Conservation (phyloP, 2,329 filamentous ascomycete species). For the Fusarium xylarioides region DNA sequence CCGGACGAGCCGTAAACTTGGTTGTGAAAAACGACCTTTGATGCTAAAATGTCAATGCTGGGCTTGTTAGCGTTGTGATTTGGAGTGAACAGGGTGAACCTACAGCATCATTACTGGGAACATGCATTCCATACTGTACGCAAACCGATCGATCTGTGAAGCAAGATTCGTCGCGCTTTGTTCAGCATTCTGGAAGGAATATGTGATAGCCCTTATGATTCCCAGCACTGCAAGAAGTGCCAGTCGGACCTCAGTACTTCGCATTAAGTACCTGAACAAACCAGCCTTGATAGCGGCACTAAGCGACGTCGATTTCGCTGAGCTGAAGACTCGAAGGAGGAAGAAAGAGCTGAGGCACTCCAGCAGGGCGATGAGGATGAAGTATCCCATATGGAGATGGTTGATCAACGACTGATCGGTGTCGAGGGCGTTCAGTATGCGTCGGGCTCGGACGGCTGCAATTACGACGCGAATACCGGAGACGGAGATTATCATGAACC, state of each 20-base stretch:
- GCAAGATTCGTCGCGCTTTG: slow-evolving; percentile 50
- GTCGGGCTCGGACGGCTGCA: slow-evolving; percentile 43
- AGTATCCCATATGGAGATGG: slow-evolving; percentile 54
- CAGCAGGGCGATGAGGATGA: slow-evolving; percentile 51
- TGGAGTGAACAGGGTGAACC: slow-evolving; percentile 1
- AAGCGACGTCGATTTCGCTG: slow-evolving; percentile 43
- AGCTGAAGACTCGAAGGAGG: slow-evolving; percentile 50
- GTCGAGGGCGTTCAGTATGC: slow-evolving; percentile 40
- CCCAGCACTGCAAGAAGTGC: slow-evolving; percentile 51
- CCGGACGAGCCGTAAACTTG: slow-evolving; percentile 38
- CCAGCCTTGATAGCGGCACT: slow-evolving; percentile 45
- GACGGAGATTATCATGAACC: slow-evolving; percentile 64
- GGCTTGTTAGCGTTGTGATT: background rate
- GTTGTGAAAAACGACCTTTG: slow-evolving; percentile 44
- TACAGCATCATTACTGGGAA: slow-evolving; percentile 54
- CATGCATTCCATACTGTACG: slow-evolving; percentile 53
- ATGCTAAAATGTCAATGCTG: slow-evolving; percentile 49
- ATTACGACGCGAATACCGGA: slow-evolving; percentile 57
- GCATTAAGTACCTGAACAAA: slow-evolving; percentile 52
- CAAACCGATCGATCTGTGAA: slow-evolving; percentile 53
- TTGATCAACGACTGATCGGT: slow-evolving; percentile 47
- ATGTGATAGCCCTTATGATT: slow-evolving; percentile 52
- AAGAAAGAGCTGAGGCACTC: slow-evolving; percentile 53
- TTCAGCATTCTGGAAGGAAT: slow-evolving; percentile 50
- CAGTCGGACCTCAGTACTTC: slow-evolving; percentile 52